Evolutionary conservation across 768 basidiomycete genomes (phyloP).

Genomic region (Peribolospora baueri): DNA sequence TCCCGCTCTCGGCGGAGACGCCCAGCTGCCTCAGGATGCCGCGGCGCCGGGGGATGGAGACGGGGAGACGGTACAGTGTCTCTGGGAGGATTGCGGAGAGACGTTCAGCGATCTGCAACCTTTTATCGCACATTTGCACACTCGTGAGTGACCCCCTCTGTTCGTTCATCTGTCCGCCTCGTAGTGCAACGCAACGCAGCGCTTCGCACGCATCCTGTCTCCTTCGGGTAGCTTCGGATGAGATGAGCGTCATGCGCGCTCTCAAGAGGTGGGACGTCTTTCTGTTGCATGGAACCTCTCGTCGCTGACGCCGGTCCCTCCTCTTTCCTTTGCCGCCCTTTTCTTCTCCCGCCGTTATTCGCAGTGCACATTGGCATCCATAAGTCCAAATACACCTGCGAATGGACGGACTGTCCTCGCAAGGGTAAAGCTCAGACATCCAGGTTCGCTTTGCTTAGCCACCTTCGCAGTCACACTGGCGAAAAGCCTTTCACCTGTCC

Average conservation of each 20-base stretch:
- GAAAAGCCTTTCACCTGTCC: slow-evolving; percentile 78
- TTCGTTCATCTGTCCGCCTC: not conserved
- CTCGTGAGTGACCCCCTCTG: slow-evolving; percentile 28
- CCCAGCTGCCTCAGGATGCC: not conserved
- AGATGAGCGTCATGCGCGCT: no score
- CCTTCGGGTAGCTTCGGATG: no score
- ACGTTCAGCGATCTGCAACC: slow-evolving; percentile 49
- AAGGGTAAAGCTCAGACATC: slow-evolving; percentile 65
- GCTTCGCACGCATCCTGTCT: not conserved
- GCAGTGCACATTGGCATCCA: slow-evolving; percentile 58
- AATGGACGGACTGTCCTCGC: slow-evolving; percentile 62
- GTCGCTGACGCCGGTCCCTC: not conserved
- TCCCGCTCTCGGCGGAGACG: not conserved
- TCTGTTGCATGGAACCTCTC: not conserved
- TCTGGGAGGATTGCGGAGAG: slow-evolving; percentile 56
- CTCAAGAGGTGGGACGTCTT: not conserved
- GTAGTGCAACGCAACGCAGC: not conserved
- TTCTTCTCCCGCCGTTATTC: slow-evolving; percentile 6
- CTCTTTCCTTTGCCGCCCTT: not conserved
- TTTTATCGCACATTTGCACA: slow-evolving; percentile 60
- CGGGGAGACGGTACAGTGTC: slow-evolving; percentile 45
- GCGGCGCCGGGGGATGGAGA: slow-evolving; percentile 2
- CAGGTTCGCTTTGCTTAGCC: slow-evolving; percentile 69
- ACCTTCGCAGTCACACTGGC: slow-evolving; percentile 76
- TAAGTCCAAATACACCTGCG: slow-evolving; percentile 66